Evolutionary conservation across 2,329 filamentous ascomycete genomes (phyloP), one percentile per base, ranked within the genome.

Genomic region (Bipolaris bicolor): DNA sequence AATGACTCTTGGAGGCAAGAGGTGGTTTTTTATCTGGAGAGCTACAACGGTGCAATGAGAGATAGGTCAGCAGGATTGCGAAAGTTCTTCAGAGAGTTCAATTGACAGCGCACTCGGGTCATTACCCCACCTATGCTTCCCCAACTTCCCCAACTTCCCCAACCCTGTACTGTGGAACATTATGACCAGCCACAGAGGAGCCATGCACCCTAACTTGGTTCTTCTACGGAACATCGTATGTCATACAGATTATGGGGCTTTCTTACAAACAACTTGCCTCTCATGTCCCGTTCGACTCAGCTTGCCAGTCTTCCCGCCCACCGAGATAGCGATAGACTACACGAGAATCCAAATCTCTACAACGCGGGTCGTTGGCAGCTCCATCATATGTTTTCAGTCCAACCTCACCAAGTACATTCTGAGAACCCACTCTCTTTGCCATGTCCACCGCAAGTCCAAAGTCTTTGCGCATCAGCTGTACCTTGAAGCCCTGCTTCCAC

Each of bases 391-490:
- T 81, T 22, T 76, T 74, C 57, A 86, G 66, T 0, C 83, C 84
- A 20, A 72, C 74, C 5, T 80, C 75, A 1, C 84, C 83, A 36
- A 87, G 67, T 4, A 81, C 79, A 53, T 84, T 77, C 41, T 73
- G 76, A 15, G 82, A 78, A 0, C 81, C 84, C 4, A 86, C 79
- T 15, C 79, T 73, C 57, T 81, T 74, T n/a, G 84, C 84, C 72
- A 83, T 81, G 7, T 84, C 80, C 0, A 85, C 77, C 0, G 84
- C 85, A 18, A 87, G 68, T 1, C 77, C 75, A 55, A 88, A 82
- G 63, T 87, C 84, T 66, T 87, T 87, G 58, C 77, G 78, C 83
- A 87, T 87, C 63, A 87, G 64, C 67, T 86, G 79, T 5, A 87
- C 81, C 43, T 84, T 82, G 69, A 88, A 87, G 0, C 85, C 85